These are phyloP conservation scores for Termitomyces sp. DNA, from an alignment of 768 basidiomycete genomes.

Conservation along the genomic window DNA sequence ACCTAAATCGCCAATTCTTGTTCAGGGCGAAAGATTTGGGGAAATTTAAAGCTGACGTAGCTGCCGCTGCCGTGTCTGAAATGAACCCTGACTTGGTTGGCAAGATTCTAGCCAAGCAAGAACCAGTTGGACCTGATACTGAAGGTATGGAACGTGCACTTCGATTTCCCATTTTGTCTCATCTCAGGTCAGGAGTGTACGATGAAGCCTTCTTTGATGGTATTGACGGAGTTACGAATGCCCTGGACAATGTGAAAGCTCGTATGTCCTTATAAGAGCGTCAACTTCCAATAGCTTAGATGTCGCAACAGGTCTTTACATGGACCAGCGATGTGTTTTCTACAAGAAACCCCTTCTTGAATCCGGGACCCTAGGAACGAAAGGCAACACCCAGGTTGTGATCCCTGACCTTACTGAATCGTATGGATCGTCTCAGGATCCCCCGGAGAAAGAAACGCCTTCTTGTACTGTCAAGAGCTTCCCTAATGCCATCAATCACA, in stretches of 20 bases:
- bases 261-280: slow-evolving; percentile 47
- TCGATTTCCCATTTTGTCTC: neutral
- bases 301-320: slow-evolving; percentile 73
- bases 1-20: slow-evolving; percentile 96
- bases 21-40: slow-evolving; percentile 96
- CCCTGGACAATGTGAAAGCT: slow-evolving; percentile 94
- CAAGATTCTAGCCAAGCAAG: slow-evolving; percentile 86
- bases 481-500: slow-evolving; percentile 96
- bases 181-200: slow-evolving; percentile 76
- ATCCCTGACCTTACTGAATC: slow-evolving; percentile 94
- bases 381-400: slow-evolving; percentile 95
- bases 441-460: slow-evolving; percentile 95
- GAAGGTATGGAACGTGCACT: slow-evolving; percentile 60
- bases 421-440: slow-evolving; percentile 97
- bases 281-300: neutral
- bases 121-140: slow-evolving; percentile 88
- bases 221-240: slow-evolving; percentile 95
- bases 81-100: slow-evolving; percentile 93
- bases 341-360: slow-evolving; percentile 95
- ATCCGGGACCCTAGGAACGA: slow-evolving; percentile 96
- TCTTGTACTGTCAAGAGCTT: slow-evolving; percentile 99
- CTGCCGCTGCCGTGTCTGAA: slow-evolving; percentile 83
- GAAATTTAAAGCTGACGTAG: slow-evolving; percentile 95
- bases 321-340: slow-evolving; percentile 98
- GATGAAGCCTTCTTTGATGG: slow-evolving; percentile 82